These are phyloP conservation scores for Neurospora sp. DNA, from an alignment of 495 filamentous ascomycete species.

Conservation along the genomic window DNA sequence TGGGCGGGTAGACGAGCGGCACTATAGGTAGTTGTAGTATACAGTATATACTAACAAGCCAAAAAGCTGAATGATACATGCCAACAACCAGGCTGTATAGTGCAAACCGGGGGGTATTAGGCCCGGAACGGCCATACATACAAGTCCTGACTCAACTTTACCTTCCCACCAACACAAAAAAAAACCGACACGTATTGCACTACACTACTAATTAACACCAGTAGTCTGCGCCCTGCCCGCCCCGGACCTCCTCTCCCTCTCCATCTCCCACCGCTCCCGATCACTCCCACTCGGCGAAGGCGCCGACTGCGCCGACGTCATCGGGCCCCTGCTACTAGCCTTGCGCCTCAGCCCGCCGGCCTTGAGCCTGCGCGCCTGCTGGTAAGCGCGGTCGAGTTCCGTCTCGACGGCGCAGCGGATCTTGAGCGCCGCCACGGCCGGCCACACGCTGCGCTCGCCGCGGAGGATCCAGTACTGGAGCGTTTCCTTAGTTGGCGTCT, in stretches of 20 bases:
- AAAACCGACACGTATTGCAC: neutral
- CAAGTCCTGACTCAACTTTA: neutral
- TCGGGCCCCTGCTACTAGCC: conserved; percentile 20
- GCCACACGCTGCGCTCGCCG: conserved; percentile 87
- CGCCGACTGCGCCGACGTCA: neutral
- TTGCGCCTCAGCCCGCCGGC: conserved; percentile 32
- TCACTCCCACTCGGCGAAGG: conserved; percentile 2
- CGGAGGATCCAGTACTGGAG: conserved; percentile 78
- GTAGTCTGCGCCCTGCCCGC: neutral
- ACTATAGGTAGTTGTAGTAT: neutral
- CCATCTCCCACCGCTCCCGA: neutral
- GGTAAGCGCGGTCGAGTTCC: conserved; percentile 75
- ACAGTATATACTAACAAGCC: neutral
- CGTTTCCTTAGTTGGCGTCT: conserved; percentile 64
- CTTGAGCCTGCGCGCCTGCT: conserved; percentile 56
- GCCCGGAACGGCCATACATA: neutral
- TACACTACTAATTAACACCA: neutral
- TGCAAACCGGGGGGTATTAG: neutral
- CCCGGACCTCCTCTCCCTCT: neutral
- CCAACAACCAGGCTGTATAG: neutral
- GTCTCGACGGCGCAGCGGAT: conserved; percentile 81
- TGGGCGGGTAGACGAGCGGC: too few species aligned
- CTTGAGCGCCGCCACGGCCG: conserved; percentile 72
- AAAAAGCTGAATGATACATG: too few species aligned
- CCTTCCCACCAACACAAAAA: neutral